A percentile compares a stretch with the other conserved stretches of the same genome.
Evolutionary conservation across 2,329 filamentous ascomycete species (phyloP).

Genomic region (Pseudocercospora macadamiae): DNA sequence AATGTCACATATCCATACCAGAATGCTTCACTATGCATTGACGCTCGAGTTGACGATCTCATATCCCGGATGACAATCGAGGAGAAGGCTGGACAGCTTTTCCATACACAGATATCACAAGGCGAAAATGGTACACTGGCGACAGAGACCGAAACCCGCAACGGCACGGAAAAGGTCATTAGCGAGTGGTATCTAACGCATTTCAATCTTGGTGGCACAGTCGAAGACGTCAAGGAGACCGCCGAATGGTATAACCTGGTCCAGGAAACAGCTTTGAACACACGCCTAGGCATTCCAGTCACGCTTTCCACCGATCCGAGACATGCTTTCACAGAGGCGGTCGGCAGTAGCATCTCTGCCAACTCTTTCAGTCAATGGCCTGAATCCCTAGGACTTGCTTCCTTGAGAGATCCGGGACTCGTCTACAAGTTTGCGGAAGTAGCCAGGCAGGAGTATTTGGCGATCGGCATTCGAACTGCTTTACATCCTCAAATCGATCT

Average conservation of each 20-base stretch:
- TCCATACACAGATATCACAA: conserved; percentile 44
- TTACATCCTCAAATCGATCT: conserved; percentile 58
- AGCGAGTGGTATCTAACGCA: conserved; percentile 47
- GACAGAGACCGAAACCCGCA: conserved; percentile 28
- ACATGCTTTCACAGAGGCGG: conserved; percentile 49
- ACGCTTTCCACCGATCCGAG: conserved; percentile 55
- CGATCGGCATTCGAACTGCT: conserved; percentile 49
- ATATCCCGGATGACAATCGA: conserved; percentile 51
- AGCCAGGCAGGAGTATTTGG: conserved; percentile 52
- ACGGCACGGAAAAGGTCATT: conserved; percentile 38
- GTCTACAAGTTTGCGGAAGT: conserved; percentile 54
- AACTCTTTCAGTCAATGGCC: conserved; percentile 57
- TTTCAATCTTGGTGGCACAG: conserved; percentile 52
- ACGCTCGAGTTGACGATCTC: conserved; percentile 54
- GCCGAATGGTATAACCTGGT: conserved; percentile 49
- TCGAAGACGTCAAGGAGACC: conserved; percentile 41
- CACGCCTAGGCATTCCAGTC: conserved; percentile 53
- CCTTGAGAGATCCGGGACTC: conserved; percentile 49
- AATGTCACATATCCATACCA: conserved; percentile 37
- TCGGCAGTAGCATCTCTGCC: conserved; percentile 49
- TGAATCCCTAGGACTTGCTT: conserved; percentile 55
- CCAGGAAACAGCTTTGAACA: conserved; percentile 49
- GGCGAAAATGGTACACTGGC: conserved; percentile 40
- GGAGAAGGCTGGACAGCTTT: conserved; percentile 55
- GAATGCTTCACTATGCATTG: conserved; percentile 45